A percentile compares a stretch with the other conserved stretches of the same genome.
Evolutionary conservation across 352 stramenopile species (phyloP).

Genomic region (Phytopythium sindhum): DNA sequence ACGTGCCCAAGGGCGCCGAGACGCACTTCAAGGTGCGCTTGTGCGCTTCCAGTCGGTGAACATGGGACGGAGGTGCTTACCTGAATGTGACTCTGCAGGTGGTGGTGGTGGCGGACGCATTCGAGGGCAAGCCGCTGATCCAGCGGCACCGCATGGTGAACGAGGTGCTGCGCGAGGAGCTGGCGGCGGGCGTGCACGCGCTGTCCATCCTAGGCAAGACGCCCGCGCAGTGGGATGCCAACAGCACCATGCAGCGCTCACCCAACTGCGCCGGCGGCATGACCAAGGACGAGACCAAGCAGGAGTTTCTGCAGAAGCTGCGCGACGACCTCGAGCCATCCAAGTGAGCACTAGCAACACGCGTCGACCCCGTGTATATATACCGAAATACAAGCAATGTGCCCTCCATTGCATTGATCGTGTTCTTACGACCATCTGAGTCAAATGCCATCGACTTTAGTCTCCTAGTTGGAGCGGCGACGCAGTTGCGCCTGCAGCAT

Average conservation of each 20-base stretch:
- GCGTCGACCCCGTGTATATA: background rate
- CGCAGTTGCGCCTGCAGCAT: slow-evolving; percentile 63
- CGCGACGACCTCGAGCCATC: slow-evolving; percentile 15
- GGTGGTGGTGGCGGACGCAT: slow-evolving; percentile 88
- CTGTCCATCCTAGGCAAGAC: slow-evolving; percentile 95
- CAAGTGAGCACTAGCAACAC: background rate
- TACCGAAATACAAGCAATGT: background rate
- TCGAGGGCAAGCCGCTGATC: slow-evolving; percentile 84
- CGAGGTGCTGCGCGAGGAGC: slow-evolving; percentile 78
- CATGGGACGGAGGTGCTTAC: too few species aligned
- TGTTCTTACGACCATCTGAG: background rate
- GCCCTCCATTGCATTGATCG: background rate
- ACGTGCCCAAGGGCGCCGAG: slow-evolving; percentile 91
- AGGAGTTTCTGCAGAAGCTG: slow-evolving; percentile 51
- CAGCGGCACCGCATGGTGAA: slow-evolving; percentile 93
- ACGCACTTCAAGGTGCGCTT: slow-evolving; percentile 93
- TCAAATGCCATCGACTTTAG: background rate
- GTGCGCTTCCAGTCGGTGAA: too few species aligned
- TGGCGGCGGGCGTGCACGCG: slow-evolving; percentile 90
- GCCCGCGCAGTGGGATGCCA: slow-evolving; percentile 86
- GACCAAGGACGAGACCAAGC: slow-evolving; percentile 61
- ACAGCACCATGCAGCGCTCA: slow-evolving; percentile 47
- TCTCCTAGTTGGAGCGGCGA: slow-evolving; percentile 18
- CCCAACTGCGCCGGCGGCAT: slow-evolving; percentile 76
- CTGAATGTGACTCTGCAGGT: slow-evolving; percentile 36